Evolutionary conservation across 305 asterid species (phyloP).

Genomic region (Fraxinus baroniana): DNA sequence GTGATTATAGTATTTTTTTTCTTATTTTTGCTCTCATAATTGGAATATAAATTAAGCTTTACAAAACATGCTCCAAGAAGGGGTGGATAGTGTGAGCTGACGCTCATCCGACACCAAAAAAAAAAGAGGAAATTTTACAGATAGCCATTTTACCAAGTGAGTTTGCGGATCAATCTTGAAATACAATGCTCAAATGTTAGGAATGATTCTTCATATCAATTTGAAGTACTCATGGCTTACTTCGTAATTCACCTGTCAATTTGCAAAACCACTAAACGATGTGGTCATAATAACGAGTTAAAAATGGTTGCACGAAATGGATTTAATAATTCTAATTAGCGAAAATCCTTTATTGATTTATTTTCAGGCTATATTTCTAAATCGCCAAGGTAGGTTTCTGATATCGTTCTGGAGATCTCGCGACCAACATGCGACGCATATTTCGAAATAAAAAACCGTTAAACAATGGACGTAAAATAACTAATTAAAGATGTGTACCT

Average conservation of each 20-base stretch:
- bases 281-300: background rate
- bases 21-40: background rate
- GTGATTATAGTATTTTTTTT: background rate
- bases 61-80: background rate
- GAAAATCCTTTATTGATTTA: background rate
- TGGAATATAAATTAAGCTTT: background rate
- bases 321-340: background rate
- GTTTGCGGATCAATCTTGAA: background rate
- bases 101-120: background rate
- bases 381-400: background rate
- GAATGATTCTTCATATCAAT: background rate
- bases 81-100: background rate
- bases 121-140: background rate
- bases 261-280: background rate
- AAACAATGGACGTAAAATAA: background rate
- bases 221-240: background rate
- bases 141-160: background rate
- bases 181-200: background rate
- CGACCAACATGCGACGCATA: background rate
- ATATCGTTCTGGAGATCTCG: background rate
- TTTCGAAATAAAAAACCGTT: background rate
- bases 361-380: background rate
- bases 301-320: background rate
- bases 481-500: background rate
- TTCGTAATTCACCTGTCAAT: background rate